Evolutionary conservation across 192 early-diverging fungal species (phyloP).

Genomic region (Martensiomyces pterosporus): DNA sequence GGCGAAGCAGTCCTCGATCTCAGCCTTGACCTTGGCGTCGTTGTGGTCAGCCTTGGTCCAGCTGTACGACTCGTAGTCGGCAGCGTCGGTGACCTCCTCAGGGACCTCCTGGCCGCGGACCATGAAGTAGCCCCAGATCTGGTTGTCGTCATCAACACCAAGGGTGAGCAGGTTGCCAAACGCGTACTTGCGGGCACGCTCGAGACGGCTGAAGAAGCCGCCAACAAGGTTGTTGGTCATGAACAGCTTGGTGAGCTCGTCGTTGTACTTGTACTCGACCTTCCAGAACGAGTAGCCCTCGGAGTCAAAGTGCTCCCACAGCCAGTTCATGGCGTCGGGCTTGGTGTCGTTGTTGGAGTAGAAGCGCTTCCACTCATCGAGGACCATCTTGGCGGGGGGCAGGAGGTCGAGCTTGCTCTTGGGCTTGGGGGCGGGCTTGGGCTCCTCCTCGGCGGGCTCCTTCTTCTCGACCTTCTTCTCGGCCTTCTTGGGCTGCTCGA

Average conservation of each 20-base stretch:
- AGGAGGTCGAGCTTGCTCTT: conserved; percentile 88
- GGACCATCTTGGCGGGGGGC: conserved; percentile 73
- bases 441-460: conserved; percentile 52
- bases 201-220: conserved; percentile 90
- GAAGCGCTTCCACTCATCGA: conserved; percentile 95
- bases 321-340: conserved; percentile 83
- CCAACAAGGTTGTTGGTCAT: conserved; percentile 94
- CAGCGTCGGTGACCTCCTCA: conserved; percentile 70
- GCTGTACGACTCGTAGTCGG: conserved; percentile 85
- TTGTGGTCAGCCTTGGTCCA: conserved; percentile 73
- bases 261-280: conserved; percentile 95
- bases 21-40: conserved; percentile 58
- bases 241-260: conserved; percentile 81
- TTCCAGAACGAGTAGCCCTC: conserved; percentile 89
- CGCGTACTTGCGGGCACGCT: conserved; percentile 89
- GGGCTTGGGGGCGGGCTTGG: conserved; percentile 77
- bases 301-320: conserved; percentile 88
- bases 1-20: conserved; percentile 70
- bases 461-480: conserved; percentile 38
- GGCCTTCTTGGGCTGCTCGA: conserved; percentile 55
- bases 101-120: conserved; percentile 84
- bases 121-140: conserved; percentile 92
- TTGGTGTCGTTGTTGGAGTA: conserved; percentile 96
- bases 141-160: conserved; percentile 81
- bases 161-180: conserved; percentile 82